Evolutionary conservation across 805 yeast genomes (phyloP).

Genomic region (Komagataella kurtzmanii): DNA sequence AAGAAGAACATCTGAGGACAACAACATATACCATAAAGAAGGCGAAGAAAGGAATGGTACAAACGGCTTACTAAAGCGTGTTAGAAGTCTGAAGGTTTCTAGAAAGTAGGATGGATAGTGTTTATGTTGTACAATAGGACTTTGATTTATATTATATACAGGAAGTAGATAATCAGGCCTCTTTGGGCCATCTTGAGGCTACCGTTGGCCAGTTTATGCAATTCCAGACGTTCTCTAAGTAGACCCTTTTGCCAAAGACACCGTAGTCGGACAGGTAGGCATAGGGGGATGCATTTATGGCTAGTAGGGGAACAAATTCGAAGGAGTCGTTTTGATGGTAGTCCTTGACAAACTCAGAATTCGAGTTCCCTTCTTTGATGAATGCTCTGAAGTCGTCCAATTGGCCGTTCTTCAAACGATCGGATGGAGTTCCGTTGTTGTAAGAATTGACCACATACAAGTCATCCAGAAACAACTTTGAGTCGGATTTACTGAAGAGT

Average conservation of each 20-base stretch:
- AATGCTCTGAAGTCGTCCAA: slow-evolving; percentile 23
- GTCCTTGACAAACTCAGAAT: slow-evolving; percentile 7
- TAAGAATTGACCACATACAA: slow-evolving; percentile 73
- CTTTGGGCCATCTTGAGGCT: slow-evolving; percentile 26
- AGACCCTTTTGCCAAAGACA: slow-evolving; percentile 60
- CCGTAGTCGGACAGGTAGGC: slow-evolving; percentile 67
- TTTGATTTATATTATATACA: neutral
- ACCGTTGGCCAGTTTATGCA: slow-evolving; percentile 77
- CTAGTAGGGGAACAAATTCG: slow-evolving; percentile 42
- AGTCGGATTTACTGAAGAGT: slow-evolving; percentile 3
- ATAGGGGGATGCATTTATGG: slow-evolving; percentile 62
- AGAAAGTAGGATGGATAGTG: slow-evolving; percentile 12
- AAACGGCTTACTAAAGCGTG: neutral
- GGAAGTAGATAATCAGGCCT: slow-evolving; percentile 4
- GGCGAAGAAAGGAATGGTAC: neutral
- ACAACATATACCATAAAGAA: neutral
- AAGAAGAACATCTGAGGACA: slow-evolving; percentile 5
- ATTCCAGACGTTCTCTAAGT: slow-evolving; percentile 63
- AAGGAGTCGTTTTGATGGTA: slow-evolving; percentile 26
- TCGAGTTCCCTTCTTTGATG: slow-evolving; percentile 1
- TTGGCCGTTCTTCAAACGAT: slow-evolving; percentile 40
- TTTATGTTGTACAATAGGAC: slow-evolving; percentile 1
- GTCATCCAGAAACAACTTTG: slow-evolving; percentile 17
- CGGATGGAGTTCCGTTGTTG: slow-evolving; percentile 77
- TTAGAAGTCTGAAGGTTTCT: slow-evolving; percentile 61